Conservation (phyloP, 139 green algal genomes). For the Parachlorella kessleri region DNA sequence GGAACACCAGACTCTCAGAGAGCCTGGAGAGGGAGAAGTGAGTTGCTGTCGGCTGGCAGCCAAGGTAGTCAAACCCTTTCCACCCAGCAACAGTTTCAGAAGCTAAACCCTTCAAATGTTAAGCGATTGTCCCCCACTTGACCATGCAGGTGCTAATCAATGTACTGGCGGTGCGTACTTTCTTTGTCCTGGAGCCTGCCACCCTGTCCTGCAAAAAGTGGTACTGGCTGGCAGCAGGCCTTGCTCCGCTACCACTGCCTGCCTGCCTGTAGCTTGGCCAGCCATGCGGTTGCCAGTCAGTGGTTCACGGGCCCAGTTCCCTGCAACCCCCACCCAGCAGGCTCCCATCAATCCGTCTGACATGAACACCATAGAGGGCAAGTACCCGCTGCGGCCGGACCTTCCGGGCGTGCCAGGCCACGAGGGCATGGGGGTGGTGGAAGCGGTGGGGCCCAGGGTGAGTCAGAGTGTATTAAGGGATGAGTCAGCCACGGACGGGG, state of each 20-base stretch:
- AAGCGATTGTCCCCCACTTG: too few species aligned
- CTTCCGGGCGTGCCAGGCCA: slow-evolving; percentile 72
- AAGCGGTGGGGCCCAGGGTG: slow-evolving; percentile 52
- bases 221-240: too few species aligned
- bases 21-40: background rate
- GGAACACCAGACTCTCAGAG: background rate
- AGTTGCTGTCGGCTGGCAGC: too few species aligned
- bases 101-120: too few species aligned
- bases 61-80: too few species aligned
- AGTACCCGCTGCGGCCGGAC: slow-evolving; percentile 67
- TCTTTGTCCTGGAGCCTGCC: background rate
- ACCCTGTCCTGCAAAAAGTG: too few species aligned
- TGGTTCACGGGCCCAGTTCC: background rate
- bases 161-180: slow-evolving; percentile 29
- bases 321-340: slow-evolving; percentile 34
- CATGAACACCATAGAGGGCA: slow-evolving; percentile 84
- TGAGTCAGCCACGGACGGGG: background rate
- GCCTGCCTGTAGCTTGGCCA: too few species aligned
- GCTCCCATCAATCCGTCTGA: slow-evolving; percentile 83
- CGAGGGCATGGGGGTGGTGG: slow-evolving; percentile 78
- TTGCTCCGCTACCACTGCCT: background rate
- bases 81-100: too few species aligned
- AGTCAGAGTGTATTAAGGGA: background rate
- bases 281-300: background rate
- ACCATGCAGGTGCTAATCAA: slow-evolving; percentile 39